These are phyloP conservation scores for Entomortierella lignicola DNA, from an alignment of 192 early-diverging fungal genomes.

Conservation along the genomic window DNA sequence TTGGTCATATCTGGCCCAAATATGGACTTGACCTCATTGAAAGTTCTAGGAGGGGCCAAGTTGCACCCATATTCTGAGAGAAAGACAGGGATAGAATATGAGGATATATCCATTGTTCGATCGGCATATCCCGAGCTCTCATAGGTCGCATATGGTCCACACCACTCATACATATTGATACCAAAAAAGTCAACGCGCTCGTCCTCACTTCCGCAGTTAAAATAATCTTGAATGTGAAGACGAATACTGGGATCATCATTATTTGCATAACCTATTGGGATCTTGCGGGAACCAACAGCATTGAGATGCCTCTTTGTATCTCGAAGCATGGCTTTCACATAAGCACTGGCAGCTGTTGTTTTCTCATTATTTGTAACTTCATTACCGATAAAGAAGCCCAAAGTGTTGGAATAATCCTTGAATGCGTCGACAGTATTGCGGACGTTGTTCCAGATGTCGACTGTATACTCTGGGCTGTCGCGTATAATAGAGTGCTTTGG, in stretches of 20 bases:
- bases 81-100: conserved; percentile 73
- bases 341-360: conserved; percentile 70
- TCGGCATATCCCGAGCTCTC: conserved; percentile 75
- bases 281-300: conserved; percentile 56
- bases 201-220: conserved; percentile 73
- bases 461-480: conserved; percentile 67
- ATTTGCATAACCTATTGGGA: conserved; percentile 81
- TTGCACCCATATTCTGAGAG: conserved; percentile 87
- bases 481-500: conserved; percentile 75
- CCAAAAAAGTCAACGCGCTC: conserved; percentile 79
- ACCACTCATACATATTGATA: conserved; percentile 84
- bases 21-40: conserved; percentile 74
- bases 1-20: conserved; percentile 76
- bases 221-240: conserved; percentile 72
- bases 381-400: conserved; percentile 81
- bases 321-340: conserved; percentile 76
- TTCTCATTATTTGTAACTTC: conserved; percentile 75
- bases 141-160: conserved; percentile 68
- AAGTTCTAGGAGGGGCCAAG: conserved; percentile 69
- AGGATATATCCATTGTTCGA: conserved; percentile 68
- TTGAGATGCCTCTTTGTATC: conserved; percentile 74
- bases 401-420: conserved; percentile 68
- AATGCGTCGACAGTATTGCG: conserved; percentile 73
- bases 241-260: conserved; percentile 80
- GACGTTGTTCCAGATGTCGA: conserved; percentile 65